Evolutionary conservation across 2,329 filamentous ascomycete genomes (phyloP).

Genomic region (Botrytis deweyae): DNA sequence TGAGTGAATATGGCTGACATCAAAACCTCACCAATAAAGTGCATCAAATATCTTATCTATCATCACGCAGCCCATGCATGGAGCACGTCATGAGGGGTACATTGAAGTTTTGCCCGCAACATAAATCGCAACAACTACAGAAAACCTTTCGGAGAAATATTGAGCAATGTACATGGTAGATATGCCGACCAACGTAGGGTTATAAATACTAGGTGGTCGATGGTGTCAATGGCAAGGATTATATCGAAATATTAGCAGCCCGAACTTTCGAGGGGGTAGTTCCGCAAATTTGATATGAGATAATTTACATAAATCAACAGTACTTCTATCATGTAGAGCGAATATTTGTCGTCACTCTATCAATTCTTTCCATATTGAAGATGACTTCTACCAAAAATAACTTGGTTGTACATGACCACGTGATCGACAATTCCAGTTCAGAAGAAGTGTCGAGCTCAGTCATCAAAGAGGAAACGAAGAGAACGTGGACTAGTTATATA

Average conservation of each 20-base stretch:
- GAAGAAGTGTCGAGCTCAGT: conserved; percentile 8
- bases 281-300: neutral
- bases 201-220: neutral
- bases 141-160: neutral
- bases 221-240: conserved; percentile 23
- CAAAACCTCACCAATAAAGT: conserved; percentile 11
- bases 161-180: neutral
- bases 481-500: conserved; percentile 42
- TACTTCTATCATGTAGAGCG: neutral
- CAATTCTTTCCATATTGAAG: neutral
- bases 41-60: conserved; percentile 18
- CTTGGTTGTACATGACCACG: conserved; percentile 9
- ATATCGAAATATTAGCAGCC: conserved; percentile 16
- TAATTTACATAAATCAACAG: conserved; percentile 3
- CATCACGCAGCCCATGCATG: conserved; percentile 18
- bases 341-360: neutral
- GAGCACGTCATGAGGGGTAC: conserved; percentile 22
- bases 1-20: neutral
- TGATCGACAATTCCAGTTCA: conserved; percentile 4
- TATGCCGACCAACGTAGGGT: neutral
- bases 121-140: neutral
- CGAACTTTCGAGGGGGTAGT: neutral
- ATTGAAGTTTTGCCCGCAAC: neutral
- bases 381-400: conserved; percentile 18
- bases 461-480: conserved; percentile 28